A percentile compares a stretch with the other conserved stretches of the same genome.
Conservation (phyloP, 2,329 filamentous ascomycete species). For the Lanzia echinophila region DNA sequence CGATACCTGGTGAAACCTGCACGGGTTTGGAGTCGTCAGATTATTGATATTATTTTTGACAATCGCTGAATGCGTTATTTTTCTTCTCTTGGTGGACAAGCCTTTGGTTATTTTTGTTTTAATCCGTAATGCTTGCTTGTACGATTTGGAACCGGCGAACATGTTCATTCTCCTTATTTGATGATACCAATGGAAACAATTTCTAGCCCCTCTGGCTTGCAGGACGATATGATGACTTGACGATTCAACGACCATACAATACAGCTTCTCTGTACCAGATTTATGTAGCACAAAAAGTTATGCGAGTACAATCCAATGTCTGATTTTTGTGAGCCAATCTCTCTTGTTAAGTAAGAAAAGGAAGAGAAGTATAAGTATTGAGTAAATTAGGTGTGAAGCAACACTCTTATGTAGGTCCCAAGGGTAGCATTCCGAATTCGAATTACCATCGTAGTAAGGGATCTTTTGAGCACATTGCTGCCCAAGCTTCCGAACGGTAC, state of each 20-base stretch:
- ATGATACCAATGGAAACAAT: too few relatives aligned
- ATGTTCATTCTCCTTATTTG: too few relatives aligned
- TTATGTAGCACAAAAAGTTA: neutral
- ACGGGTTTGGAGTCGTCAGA: too few relatives aligned
- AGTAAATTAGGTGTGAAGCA: neutral
- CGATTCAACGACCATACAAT: neutral
- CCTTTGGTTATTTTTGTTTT: neutral
- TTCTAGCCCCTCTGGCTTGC: too few relatives aligned
- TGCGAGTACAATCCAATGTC: neutral
- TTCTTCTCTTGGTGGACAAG: too few relatives aligned
- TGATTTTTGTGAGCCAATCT: neutral
- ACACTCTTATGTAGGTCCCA: neutral
- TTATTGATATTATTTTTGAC: too few relatives aligned
- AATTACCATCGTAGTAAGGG: neutral
- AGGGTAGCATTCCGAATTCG: neutral
- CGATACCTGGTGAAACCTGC: neutral
- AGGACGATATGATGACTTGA: neutral
- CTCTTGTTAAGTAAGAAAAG: neutral
- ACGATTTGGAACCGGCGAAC: neutral
- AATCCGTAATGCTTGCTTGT: neutral
- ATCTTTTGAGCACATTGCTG: neutral
- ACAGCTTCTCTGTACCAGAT: neutral
- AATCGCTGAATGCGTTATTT: too few relatives aligned
- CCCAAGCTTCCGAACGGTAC: neutral
- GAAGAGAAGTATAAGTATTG: neutral